Conservation (phyloP, 2,329 filamentous ascomycete species). For the Epichloe bromicola region DNA sequence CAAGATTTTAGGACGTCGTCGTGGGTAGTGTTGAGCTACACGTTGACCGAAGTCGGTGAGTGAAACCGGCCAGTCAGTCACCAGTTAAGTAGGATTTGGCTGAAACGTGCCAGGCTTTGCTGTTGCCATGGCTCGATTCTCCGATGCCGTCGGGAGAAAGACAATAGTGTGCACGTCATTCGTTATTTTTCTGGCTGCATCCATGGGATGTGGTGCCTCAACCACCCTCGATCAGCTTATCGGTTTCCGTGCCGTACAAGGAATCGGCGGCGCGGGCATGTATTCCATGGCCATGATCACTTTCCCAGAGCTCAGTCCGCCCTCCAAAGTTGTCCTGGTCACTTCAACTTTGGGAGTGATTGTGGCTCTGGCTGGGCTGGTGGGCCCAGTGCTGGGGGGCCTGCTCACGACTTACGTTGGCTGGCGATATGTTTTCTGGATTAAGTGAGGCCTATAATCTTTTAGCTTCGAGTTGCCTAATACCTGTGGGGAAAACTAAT, state of each 20-base stretch:
- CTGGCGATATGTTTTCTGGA: constrained; percentile 47
- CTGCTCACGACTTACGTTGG: constrained; percentile 33
- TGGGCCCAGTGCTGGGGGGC: constrained; percentile 42
- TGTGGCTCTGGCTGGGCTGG: constrained; percentile 34
- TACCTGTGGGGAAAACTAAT: neutral
- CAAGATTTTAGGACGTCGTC: constrained; percentile 30
- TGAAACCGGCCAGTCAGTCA: neutral
- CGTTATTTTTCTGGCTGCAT: constrained; percentile 43
- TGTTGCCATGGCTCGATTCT: constrained; percentile 38
- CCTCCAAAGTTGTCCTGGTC: constrained; percentile 27
- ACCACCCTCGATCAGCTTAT: constrained; percentile 29
- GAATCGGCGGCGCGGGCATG: constrained; percentile 31
- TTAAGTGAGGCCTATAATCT: constrained; percentile 30
- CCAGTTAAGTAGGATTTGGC: neutral
- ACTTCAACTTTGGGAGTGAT: constrained; percentile 36
- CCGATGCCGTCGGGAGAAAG: constrained; percentile 40
- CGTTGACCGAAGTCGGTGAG: constrained; percentile 41
- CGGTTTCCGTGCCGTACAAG: constrained; percentile 34
- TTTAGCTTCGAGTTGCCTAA: too few species aligned
- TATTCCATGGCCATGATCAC: constrained; percentile 43
- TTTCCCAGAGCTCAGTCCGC: constrained; percentile 35
- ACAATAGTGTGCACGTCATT: constrained; percentile 37
- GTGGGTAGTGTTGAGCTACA: constrained; percentile 43
- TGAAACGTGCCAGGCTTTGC: constrained; percentile 17
- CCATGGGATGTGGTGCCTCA: constrained; percentile 35